These are phyloP conservation scores for Aspergillus terreus DNA, from an alignment of 2,329 filamentous ascomycete genomes.

Conservation along the genomic window DNA sequence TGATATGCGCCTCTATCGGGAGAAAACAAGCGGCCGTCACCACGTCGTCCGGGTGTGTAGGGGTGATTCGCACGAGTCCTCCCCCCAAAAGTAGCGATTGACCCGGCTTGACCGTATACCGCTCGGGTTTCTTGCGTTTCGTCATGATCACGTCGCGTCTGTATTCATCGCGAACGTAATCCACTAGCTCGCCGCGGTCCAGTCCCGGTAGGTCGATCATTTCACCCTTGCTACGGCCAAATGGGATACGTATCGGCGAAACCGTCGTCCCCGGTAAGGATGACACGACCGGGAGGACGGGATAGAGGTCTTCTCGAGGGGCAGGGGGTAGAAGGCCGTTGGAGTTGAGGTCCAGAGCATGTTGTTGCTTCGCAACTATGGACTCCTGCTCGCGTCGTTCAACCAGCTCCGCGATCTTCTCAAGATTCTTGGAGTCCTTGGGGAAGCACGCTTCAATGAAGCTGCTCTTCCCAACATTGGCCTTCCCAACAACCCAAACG, in stretches of 20 bases:
- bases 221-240: constrained; percentile 80
- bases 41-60: constrained; percentile 59
- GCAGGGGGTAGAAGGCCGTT: constrained; percentile 69
- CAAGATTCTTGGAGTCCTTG: constrained; percentile 56
- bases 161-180: constrained; percentile 65
- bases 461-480: constrained; percentile 94
- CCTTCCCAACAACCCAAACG: constrained; percentile 96
- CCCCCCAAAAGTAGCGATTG: constrained; percentile 81
- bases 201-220: constrained; percentile 90
- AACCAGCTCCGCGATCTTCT: constrained; percentile 33
- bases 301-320: constrained; percentile 69
- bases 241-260: constrained; percentile 88
- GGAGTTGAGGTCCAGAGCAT: constrained; percentile 21
- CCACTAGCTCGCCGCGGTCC: constrained; percentile 67
- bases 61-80: constrained; percentile 83
- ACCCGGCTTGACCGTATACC: constrained; percentile 67
- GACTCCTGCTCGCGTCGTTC: constrained; percentile 24
- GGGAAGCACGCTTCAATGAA: constrained; percentile 86
- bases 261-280: constrained; percentile 89
- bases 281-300: constrained; percentile 81
- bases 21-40: constrained; percentile 86
- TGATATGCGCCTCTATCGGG: constrained; percentile 71
- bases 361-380: constrained; percentile 10
- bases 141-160: constrained; percentile 73
- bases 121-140: constrained; percentile 67